phyloP scores from a whole-genome alignment of 1,284 basidiomycete genomes.

The Lentinula novae-zelandiae region DNA sequence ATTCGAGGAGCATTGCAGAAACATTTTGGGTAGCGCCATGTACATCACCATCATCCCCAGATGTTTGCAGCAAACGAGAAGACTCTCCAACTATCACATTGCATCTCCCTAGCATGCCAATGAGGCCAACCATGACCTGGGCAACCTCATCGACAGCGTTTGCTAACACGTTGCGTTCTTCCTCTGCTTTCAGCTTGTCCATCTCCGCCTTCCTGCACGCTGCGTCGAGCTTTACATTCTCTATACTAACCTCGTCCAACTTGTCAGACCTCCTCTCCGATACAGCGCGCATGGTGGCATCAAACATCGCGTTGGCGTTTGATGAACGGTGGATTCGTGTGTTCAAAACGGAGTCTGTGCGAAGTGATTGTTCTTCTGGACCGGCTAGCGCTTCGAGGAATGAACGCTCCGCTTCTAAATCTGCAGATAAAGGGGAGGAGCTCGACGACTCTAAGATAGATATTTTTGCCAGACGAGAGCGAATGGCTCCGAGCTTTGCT shows the following conservation, averaged over 20 bases:
- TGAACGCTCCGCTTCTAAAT: conserved; percentile 70
- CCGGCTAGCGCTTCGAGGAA: conserved; percentile 66
- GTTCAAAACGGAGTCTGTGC: conserved; percentile 57
- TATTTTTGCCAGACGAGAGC: conserved; percentile 64
- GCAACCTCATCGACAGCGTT: conserved; percentile 66
- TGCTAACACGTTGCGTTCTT: conserved; percentile 64
- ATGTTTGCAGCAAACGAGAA: conserved; percentile 47
- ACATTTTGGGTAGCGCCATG: conserved; percentile 38
- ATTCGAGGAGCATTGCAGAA: conserved; percentile 44
- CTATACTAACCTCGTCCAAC: conserved; percentile 69
- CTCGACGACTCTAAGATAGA: conserved; percentile 36
- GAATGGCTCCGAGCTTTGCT: conserved; percentile 63
- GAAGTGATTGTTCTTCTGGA: conserved; percentile 69
- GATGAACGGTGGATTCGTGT: conserved; percentile 63
- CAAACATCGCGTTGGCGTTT: conserved; percentile 79
- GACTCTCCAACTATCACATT: conserved; percentile 73
- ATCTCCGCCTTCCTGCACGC: conserved; percentile 67
- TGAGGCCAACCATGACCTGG: conserved; percentile 62
- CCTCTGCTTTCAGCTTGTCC: conserved; percentile 67
- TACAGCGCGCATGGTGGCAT: conserved; percentile 77
- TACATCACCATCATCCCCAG: conserved; percentile 33
- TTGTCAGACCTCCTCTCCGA: conserved; percentile 78
- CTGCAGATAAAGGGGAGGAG: conserved; percentile 39
- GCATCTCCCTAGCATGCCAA: conserved; percentile 79
- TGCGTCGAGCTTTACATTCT: conserved; percentile 73